These are phyloP conservation scores for Pholiota adiposa DNA, from an alignment of 1,284 basidiomycete species.

Conservation along the genomic window DNA sequence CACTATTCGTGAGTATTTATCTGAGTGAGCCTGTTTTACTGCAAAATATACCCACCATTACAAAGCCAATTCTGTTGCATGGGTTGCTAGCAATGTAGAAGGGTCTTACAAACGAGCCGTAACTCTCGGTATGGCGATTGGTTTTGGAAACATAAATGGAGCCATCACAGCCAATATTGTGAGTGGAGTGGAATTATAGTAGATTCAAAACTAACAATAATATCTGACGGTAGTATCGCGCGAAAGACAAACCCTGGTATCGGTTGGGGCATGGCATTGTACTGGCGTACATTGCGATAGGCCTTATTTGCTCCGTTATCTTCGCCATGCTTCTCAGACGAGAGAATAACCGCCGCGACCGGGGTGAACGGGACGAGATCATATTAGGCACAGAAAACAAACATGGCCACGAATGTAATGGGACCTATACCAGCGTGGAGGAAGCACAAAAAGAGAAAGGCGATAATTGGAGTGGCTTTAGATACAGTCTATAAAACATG, in stretches of 20 bases:
- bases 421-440: constrained; percentile 47
- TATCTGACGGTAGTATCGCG: constrained; percentile 53
- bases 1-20: constrained; percentile 54
- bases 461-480: constrained; percentile 64
- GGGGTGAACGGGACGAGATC: constrained; percentile 69
- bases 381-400: constrained; percentile 52
- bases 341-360: constrained; percentile 66
- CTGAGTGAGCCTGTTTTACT: neutral
- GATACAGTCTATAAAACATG: constrained; percentile 47
- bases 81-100: constrained; percentile 72
- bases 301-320: constrained; percentile 54
- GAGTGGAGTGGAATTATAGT: neutral
- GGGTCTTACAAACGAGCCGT: constrained; percentile 78
- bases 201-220: neutral
- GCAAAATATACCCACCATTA: neutral
- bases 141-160: constrained; percentile 68
- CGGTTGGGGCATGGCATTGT: constrained; percentile 64
- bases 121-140: constrained; percentile 69
- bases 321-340: constrained; percentile 52
- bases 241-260: constrained; percentile 67
- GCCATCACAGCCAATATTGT: constrained; percentile 70
- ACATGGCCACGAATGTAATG: constrained; percentile 43
- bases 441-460: constrained; percentile 59
- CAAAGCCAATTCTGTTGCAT: constrained; percentile 69
- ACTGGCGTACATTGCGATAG: constrained; percentile 49